These are phyloP conservation scores for Penicillium corylophilum DNA, from an alignment of 2,329 filamentous ascomycete genomes.

Conservation along the genomic window DNA sequence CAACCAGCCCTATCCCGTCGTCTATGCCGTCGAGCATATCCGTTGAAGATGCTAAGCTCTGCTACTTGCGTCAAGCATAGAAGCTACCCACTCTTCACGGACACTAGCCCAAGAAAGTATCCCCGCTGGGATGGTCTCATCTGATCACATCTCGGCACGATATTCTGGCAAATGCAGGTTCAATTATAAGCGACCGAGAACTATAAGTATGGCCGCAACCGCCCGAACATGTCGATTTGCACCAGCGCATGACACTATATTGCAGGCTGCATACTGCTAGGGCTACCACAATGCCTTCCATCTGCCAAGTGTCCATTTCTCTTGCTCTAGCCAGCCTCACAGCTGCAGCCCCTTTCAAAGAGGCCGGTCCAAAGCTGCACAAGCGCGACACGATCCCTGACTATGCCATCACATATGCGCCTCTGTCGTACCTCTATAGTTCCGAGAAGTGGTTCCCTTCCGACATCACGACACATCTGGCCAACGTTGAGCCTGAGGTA, in stretches of 20 bases:
- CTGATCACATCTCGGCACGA: neutral
- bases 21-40: neutral
- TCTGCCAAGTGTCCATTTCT: neutral
- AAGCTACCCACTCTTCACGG: neutral
- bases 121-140: neutral
- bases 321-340: neutral
- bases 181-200: neutral
- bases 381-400: constrained; percentile 2
- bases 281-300: neutral
- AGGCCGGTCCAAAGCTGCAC: neutral
- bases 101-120: neutral
- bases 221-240: neutral
- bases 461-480: constrained; percentile 1
- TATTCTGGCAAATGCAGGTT: neutral
- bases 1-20: neutral
- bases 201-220: neutral
- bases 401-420: constrained; percentile 4
- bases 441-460: constrained; percentile 3
- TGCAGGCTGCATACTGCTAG: neutral
- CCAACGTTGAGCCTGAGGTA: constrained; percentile 2
- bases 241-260: neutral
- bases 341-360: neutral
- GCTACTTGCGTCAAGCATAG: neutral
- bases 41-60: neutral
- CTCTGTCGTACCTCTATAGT: constrained; percentile 3